Percentiles rank a stretch among this genome's conserved stretches.
phyloP scores from a whole-genome alignment of 2,329 filamentous ascomycete species.

The Stenocarpella maydis region DNA sequence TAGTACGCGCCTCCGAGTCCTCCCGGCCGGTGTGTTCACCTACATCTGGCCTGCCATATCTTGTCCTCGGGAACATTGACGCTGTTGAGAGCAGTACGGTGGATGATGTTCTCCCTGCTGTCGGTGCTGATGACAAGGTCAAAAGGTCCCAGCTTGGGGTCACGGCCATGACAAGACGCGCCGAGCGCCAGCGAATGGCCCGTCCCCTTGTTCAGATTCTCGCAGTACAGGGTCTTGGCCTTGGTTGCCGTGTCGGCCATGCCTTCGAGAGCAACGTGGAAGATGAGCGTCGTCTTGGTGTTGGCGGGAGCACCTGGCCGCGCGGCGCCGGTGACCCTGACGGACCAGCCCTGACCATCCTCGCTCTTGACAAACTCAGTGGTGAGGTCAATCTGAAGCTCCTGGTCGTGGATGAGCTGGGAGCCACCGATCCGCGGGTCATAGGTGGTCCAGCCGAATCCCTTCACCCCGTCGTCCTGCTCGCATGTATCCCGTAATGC shows the following conservation, averaged over 20 bases:
- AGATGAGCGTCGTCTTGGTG: conserved; percentile 64
- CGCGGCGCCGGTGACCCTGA: conserved; percentile 68
- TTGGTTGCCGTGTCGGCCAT: conserved; percentile 54
- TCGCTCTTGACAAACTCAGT: conserved; percentile 75
- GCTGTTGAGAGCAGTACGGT: conserved; percentile 61
- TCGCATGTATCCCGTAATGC: conserved; percentile 75
- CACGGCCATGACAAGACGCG: conserved; percentile 64
- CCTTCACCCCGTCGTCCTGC: conserved; percentile 72
- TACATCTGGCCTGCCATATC: conserved; percentile 73
- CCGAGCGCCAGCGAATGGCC: conserved; percentile 49
- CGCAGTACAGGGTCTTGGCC: conserved; percentile 22
- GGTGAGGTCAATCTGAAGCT: conserved; percentile 71
- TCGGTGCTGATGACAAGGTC: conserved; percentile 65
- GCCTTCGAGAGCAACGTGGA: conserved; percentile 69
- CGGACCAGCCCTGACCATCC: conserved; percentile 71
- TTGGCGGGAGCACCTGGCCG: conserved; percentile 62
- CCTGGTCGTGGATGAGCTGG: conserved; percentile 72
- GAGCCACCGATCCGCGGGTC: conserved; percentile 71
- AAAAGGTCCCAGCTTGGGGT: conserved; percentile 67
- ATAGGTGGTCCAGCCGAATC: conserved; percentile 77
- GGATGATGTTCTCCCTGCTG: conserved; percentile 62
- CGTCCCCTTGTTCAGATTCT: conserved; percentile 19
- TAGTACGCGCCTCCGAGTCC: conserved; percentile 39
- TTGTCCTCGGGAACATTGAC: conserved; percentile 66
- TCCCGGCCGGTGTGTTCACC: conserved; percentile 34